phyloP scores from a whole-genome alignment of 108 stramenopile genomes.

The Fistulifera pelliculosa region DNA sequence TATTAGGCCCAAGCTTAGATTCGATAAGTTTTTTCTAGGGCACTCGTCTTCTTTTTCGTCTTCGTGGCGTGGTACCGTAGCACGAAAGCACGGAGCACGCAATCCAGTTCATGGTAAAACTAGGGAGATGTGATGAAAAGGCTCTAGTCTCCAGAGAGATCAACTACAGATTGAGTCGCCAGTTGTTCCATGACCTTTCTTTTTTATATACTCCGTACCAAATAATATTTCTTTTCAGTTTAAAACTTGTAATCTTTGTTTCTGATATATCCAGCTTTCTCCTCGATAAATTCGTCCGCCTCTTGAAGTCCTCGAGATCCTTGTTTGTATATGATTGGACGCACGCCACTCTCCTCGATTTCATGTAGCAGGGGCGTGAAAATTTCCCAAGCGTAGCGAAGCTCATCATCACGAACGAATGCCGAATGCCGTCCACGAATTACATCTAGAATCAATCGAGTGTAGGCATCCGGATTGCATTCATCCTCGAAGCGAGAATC shows the following conservation, averaged over 20 bases:
- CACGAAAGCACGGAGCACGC: too few species aligned
- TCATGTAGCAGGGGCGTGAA: slow-evolving; percentile 88
- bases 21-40: too few species aligned
- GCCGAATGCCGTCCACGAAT: slow-evolving; percentile 82
- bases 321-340: slow-evolving; percentile 65
- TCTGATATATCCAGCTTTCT: slow-evolving; percentile 48
- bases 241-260: slow-evolving; percentile 64
- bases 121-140: too few species aligned
- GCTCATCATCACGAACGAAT: slow-evolving; percentile 95
- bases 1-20: too few species aligned
- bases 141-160: too few species aligned
- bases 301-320: slow-evolving; percentile 82
- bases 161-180: too few species aligned
- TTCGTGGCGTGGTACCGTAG: too few species aligned
- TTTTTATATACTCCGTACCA: not conserved
- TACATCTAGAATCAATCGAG: slow-evolving; percentile 92
- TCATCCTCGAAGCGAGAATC: slow-evolving; percentile 50
- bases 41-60: too few species aligned
- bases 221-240: not conserved
- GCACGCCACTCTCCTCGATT: slow-evolving; percentile 71
- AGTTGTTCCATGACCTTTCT: too few species aligned
- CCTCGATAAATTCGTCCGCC: slow-evolving; percentile 63
- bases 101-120: too few species aligned
- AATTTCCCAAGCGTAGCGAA: slow-evolving; percentile 89
- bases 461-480: slow-evolving; percentile 92